These are phyloP conservation scores for Leptographium lundbergii DNA, from an alignment of 2,329 filamentous ascomycete species.

Conservation along the genomic window DNA sequence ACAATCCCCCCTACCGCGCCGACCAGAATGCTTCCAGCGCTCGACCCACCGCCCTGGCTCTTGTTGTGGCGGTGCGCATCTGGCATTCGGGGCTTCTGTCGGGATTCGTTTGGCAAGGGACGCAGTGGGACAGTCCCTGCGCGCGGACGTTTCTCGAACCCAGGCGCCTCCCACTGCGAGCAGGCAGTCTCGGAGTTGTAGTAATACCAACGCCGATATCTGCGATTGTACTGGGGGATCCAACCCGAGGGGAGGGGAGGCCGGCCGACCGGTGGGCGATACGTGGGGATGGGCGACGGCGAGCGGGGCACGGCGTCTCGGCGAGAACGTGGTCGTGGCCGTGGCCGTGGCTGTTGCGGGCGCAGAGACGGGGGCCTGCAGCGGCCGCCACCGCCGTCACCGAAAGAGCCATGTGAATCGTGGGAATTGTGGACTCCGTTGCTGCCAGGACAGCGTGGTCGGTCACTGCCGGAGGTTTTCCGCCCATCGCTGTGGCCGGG, in stretches of 20 bases:
- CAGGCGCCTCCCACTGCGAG: constrained; percentile 42
- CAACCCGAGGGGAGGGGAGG: constrained; percentile 40
- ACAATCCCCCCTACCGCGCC: constrained; percentile 6
- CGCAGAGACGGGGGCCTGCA: too few species aligned
- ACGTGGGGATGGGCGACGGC: neutral
- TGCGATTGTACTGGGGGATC: constrained; percentile 42
- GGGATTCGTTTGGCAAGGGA: neutral
- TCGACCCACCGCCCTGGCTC: neutral
- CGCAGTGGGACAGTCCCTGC: neutral
- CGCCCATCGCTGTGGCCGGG: neutral
- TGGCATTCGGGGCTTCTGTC: too few species aligned
- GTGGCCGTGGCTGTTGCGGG: neutral
- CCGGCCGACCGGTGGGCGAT: constrained; percentile 19
- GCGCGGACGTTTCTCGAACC: constrained; percentile 7
- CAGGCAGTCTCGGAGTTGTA: too few species aligned
- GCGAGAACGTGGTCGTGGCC: neutral
- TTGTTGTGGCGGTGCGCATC: neutral
- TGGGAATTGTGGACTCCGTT: too few species aligned
- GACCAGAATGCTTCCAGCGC: neutral
- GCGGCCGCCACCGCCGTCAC: too few species aligned
- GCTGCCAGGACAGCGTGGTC: too few species aligned
- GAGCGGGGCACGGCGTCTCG: neutral
- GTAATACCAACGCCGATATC: constrained; percentile 41
- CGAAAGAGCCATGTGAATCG: too few species aligned
- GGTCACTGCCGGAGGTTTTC: neutral